A percentile compares a stretch with the other conserved stretches of the same genome.
phyloP scores from a whole-genome alignment of 2,329 filamentous ascomycete genomes.

The Sarocladiaceae sp. region DNA sequence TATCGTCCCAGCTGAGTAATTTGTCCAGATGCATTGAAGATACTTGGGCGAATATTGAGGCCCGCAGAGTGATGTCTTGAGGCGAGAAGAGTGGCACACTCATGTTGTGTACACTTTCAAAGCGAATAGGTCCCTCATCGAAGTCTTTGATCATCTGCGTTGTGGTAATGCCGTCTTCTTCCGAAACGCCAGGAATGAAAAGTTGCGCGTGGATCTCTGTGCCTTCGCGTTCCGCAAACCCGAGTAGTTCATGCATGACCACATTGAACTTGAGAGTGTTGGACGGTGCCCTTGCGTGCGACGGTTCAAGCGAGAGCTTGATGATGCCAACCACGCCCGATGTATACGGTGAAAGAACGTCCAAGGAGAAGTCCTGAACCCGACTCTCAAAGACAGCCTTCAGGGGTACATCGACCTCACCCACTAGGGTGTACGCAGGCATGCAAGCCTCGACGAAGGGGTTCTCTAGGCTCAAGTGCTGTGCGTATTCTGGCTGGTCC shows the following conservation, averaged over 20 bases:
- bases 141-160: slow-evolving; percentile 94
- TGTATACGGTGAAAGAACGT: slow-evolving; percentile 90
- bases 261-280: slow-evolving; percentile 97
- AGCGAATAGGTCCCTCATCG: slow-evolving; percentile 85
- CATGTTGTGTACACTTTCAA: slow-evolving; percentile 98
- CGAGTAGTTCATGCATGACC: slow-evolving; percentile 93
- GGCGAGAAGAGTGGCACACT: slow-evolving; percentile 74
- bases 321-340: slow-evolving; percentile 87
- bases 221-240: slow-evolving; percentile 92
- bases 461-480: slow-evolving; percentile 88
- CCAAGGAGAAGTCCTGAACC: slow-evolving; percentile 89
- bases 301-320: slow-evolving; percentile 86
- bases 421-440: slow-evolving; percentile 87
- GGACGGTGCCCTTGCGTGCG: slow-evolving; percentile 84
- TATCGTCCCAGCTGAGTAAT: slow-evolving; percentile 96
- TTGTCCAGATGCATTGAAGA: slow-evolving; percentile 95
- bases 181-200: slow-evolving; percentile 88
- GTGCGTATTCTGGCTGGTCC: slow-evolving; percentile 89
- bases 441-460: slow-evolving; percentile 89
- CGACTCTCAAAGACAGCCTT: slow-evolving; percentile 90
- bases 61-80: slow-evolving; percentile 69
- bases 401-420: slow-evolving; percentile 88
- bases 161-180: slow-evolving; percentile 87
- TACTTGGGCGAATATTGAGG: slow-evolving; percentile 88
- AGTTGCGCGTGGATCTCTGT: slow-evolving; percentile 94